Evolutionary conservation across 2,329 filamentous ascomycete genomes (phyloP).

Genomic region (Cladosporium sp.): DNA sequence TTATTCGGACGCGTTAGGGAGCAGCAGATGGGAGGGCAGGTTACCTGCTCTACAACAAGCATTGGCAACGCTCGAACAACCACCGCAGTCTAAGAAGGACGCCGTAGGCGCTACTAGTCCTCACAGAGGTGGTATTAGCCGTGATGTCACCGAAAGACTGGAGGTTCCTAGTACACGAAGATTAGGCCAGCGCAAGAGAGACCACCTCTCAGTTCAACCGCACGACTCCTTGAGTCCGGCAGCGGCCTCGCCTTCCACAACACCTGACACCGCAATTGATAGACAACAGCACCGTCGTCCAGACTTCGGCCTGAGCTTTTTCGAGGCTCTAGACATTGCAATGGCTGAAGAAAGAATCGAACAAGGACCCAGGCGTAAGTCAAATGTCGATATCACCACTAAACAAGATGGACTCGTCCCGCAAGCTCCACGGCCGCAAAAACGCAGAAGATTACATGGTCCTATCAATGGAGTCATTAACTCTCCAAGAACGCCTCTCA

Average conservation of each 20-base stretch:
- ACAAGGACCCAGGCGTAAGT: background rate
- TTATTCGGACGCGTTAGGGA: background rate
- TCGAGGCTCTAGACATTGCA: background rate
- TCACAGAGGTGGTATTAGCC: background rate
- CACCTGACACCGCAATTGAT: background rate
- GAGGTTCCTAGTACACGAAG: too few relatives aligned
- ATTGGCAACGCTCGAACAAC: background rate
- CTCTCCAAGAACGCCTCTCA: too few relatives aligned
- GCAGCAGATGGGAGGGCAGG: background rate
- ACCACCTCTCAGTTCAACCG: too few relatives aligned
- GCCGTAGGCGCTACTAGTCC: too few relatives aligned
- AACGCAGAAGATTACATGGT: too few relatives aligned
- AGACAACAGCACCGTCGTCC: background rate
- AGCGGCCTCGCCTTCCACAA: background rate
- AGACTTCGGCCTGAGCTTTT: background rate
- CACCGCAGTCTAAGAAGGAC: background rate
- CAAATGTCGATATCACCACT: too few relatives aligned
- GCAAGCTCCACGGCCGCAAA: too few relatives aligned
- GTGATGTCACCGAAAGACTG: too few relatives aligned
- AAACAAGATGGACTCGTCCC: too few relatives aligned
- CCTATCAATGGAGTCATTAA: too few relatives aligned
- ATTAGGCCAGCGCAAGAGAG: background rate
- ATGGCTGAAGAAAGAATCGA: background rate
- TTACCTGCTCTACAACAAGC: background rate
- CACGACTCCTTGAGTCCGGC: too few relatives aligned